Percentiles rank a stretch among this genome's conserved stretches.
Conservation (phyloP, 108 stramenopile genomes). For the Cyclotella cryptica region DNA sequence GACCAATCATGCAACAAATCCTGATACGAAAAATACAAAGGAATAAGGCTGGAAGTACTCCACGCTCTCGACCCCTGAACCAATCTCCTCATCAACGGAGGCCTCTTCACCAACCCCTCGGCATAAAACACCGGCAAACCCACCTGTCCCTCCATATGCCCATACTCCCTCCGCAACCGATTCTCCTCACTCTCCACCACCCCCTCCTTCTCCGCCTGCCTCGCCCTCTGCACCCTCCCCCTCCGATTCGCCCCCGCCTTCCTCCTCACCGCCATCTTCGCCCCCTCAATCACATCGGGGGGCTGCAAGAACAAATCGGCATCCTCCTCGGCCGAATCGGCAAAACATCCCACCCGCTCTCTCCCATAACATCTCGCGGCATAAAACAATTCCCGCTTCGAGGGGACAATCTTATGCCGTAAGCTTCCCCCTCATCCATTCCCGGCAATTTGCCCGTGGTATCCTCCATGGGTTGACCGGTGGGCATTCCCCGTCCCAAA, state of each 20-base stretch:
- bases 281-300: conserved; percentile 61
- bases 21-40: conserved; percentile 86
- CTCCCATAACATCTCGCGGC: conserved; percentile 80
- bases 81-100: conserved; percentile 48
- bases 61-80: conserved; percentile 51
- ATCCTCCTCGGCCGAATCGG: conserved; percentile 55
- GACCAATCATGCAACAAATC: conserved; percentile 80
- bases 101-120: conserved; percentile 60
- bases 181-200: conserved; percentile 35
- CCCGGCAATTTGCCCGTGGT: conserved; percentile 62
- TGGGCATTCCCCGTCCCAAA: conserved; percentile 74
- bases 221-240: conserved; percentile 46
- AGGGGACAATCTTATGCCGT: conserved; percentile 86
- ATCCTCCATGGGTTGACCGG: conserved; percentile 74
- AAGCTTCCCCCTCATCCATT: conserved; percentile 73
- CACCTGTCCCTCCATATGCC: conserved; percentile 80
- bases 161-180: conserved; percentile 48
- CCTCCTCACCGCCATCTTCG: conserved; percentile 59
- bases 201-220: conserved; percentile 52
- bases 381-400: conserved; percentile 83
- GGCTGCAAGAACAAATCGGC: conserved; percentile 56
- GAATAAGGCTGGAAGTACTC: conserved; percentile 53
- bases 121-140: conserved; percentile 85
- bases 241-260: conserved; percentile 36
- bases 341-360: conserved; percentile 80